Conservation (phyloP, 192 early-diverging fungal species). For the Coemansia umbellata region DNA sequence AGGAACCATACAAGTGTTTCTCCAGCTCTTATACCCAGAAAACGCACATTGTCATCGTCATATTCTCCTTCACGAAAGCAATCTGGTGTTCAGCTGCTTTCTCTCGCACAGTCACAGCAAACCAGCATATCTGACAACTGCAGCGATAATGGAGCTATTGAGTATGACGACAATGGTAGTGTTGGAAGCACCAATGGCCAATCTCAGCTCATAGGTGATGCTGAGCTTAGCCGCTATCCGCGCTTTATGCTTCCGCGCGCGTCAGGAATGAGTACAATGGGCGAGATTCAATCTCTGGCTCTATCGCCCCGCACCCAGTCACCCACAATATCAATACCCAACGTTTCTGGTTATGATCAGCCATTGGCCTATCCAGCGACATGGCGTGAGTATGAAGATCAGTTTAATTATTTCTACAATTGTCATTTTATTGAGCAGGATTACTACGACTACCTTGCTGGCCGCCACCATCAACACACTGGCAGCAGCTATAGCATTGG, state of each 20-base stretch:
- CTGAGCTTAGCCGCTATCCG: constrained; percentile 14
- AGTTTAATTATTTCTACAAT: constrained; percentile 51
- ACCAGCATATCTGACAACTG: too few species aligned
- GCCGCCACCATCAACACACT: neutral
- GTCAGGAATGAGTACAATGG: constrained; percentile 48
- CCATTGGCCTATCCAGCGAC: constrained; percentile 29
- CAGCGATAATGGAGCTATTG: neutral
- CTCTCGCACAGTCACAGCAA: too few species aligned
- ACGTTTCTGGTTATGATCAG: constrained; percentile 13
- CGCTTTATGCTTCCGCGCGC: constrained; percentile 42
- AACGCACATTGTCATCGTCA: neutral
- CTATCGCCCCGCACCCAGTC: constrained; percentile 8
- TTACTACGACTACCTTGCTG: constrained; percentile 40
- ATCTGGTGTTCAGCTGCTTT: too few species aligned
- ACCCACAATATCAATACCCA: constrained; percentile 8
- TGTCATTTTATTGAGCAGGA: constrained; percentile 50
- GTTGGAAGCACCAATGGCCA: neutral
- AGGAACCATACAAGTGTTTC: neutral
- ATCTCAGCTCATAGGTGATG: neutral
- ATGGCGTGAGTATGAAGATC: constrained; percentile 49
- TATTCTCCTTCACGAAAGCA: too few species aligned
- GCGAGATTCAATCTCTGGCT: constrained; percentile 40
- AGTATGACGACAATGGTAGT: neutral
- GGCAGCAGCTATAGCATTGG: too few species aligned
- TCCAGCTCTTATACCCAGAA: neutral